Evolutionary conservation across 352 stramenopile genomes (phyloP).

Genomic region (Pythium rishiriense): DNA sequence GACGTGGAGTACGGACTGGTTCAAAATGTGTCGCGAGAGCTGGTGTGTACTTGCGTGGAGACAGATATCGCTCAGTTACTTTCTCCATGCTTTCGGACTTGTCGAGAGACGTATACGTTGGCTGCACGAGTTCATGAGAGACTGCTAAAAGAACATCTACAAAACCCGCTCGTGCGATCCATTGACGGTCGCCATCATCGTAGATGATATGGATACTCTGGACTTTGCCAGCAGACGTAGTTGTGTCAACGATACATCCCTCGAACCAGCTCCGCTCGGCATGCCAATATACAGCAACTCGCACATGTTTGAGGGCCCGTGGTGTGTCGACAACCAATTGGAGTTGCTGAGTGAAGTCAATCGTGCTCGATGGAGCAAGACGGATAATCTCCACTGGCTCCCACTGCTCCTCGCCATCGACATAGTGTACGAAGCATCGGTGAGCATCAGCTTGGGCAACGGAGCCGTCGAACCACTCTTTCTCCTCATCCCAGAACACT

Average conservation of each 20-base stretch:
- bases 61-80: constrained; percentile 17
- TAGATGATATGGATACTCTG: constrained; percentile 39
- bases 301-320: constrained; percentile 10
- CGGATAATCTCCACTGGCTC: constrained; percentile 27
- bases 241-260: constrained; percentile 29
- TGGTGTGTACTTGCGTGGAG: constrained; percentile 36
- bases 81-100: background rate
- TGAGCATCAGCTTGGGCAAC: constrained; percentile 15
- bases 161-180: constrained; percentile 33
- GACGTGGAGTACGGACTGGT: constrained; percentile 34
- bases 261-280: constrained; percentile 44
- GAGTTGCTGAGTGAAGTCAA: constrained; percentile 27
- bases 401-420: constrained; percentile 53
- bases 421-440: constrained; percentile 43
- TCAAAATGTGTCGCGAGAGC: constrained; percentile 40
- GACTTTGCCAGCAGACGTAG: background rate
- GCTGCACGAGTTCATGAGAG: background rate
- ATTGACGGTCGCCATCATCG: constrained; percentile 52
- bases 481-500: constrained; percentile 47
- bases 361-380: background rate
- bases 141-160: constrained; percentile 35
- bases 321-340: constrained; percentile 24
- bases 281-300: constrained; percentile 42
- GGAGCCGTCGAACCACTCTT: constrained; percentile 45
- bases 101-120: background rate